These are phyloP conservation scores for Eucalyptus marginata DNA, from an alignment of 345 rosid genomes.

Conservation along the genomic window DNA sequence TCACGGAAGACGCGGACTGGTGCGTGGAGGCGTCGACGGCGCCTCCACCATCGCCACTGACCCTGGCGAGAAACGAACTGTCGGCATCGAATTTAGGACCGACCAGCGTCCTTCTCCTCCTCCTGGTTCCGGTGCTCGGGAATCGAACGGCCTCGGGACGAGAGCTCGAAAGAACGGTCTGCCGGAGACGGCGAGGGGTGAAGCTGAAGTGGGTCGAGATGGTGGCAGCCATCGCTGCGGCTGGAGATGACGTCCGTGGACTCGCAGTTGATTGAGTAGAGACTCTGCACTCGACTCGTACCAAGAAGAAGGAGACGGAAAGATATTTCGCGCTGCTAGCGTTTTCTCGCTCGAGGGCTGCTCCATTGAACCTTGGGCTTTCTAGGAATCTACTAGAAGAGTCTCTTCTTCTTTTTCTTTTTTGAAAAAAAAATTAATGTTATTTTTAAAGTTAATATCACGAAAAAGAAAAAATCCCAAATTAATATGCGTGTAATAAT, in stretches of 20 bases:
- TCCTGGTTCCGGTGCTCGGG: constrained; percentile 7
- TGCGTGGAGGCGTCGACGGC: constrained; percentile 6
- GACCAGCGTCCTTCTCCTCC: background rate
- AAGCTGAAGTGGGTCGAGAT: constrained; percentile 7
- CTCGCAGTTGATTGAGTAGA: background rate
- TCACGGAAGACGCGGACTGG: constrained; percentile 37
- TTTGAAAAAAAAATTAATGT: too few relatives aligned
- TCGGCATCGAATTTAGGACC: constrained; percentile 1
- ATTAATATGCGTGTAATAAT: accelerated
- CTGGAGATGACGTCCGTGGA: background rate
- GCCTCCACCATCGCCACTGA: constrained; percentile 19
- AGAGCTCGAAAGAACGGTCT: background rate
- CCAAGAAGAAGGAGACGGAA: background rate
- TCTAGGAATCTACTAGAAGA: background rate
- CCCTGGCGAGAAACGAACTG: constrained; percentile 9
- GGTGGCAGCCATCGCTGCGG: background rate
- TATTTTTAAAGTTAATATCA: too few relatives aligned
- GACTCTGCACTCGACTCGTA: background rate
- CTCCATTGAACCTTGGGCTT: background rate
- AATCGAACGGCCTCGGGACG: background rate
- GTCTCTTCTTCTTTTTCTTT: background rate
- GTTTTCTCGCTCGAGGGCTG: background rate
- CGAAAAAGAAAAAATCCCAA: accelerated
- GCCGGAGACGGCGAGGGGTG: constrained; percentile 18
- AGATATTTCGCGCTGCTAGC: background rate